Conservation (phyloP, 1,284 basidiomycete genomes). For the Apiotrichum gracile region DNA sequence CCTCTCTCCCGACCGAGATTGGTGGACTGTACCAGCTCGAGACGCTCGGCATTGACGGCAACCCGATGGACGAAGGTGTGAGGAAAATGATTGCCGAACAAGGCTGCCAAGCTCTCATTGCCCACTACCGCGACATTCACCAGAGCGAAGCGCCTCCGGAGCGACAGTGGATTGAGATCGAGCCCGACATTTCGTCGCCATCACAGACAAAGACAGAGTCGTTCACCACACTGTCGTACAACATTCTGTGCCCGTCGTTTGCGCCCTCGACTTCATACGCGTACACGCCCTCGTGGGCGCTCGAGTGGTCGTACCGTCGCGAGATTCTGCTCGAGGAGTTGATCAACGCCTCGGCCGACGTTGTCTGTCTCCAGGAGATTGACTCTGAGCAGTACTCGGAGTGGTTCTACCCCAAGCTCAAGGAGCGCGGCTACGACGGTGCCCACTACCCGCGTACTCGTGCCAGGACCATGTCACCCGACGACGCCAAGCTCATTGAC, state of each 20-base stretch:
- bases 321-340: conserved; percentile 85
- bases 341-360: conserved; percentile 75
- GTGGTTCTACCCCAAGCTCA: conserved; percentile 75
- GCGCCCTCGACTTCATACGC: conserved; percentile 89
- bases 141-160: conserved; percentile 64
- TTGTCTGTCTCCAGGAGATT: conserved; percentile 87
- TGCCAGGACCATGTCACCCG: conserved; percentile 85
- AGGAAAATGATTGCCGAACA: conserved; percentile 85
- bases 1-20: conserved; percentile 77
- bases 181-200: conserved; percentile 57
- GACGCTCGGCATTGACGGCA: conserved; percentile 91
- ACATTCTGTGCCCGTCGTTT: conserved; percentile 88
- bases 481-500: conserved; percentile 83
- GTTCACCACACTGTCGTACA: conserved; percentile 83
- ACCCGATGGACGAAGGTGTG: conserved; percentile 74
- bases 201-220: conserved; percentile 56
- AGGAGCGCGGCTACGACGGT: conserved; percentile 79
- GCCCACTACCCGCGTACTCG: conserved; percentile 91
- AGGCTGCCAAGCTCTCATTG: conserved; percentile 80
- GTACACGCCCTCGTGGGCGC: conserved; percentile 94
- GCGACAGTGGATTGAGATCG: conserved; percentile 72
- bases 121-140: conserved; percentile 68
- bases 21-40: conserved; percentile 89
- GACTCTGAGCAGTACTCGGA: conserved; percentile 91
- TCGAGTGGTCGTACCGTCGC: conserved; percentile 92